Percentiles rank a stretch among this genome's conserved stretches.
Conservation (phyloP, 2,329 filamentous ascomycete species). For the Chrysoporthe deuterocubensis region DNA sequence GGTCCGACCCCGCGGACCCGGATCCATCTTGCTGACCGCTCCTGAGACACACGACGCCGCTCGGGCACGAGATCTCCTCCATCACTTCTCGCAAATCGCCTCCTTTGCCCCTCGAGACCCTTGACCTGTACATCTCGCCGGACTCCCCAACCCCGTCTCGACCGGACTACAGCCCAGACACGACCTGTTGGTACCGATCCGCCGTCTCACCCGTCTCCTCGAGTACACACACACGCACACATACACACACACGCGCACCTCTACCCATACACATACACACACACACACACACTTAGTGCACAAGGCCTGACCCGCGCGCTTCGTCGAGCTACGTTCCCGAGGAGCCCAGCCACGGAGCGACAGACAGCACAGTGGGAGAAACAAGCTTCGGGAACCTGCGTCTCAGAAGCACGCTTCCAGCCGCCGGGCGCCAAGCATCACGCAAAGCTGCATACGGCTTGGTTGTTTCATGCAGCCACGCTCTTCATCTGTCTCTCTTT, state of each 20-base stretch:
- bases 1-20: constrained; percentile 16
- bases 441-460: constrained; percentile 22
- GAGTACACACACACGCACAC: no score
- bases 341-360: not conserved
- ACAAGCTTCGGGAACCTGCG: not conserved
- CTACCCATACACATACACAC: no score
- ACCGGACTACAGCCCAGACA: not conserved
- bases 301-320: not conserved
- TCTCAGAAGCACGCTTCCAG: not conserved
- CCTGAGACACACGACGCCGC: constrained; percentile 17
- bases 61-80: not conserved
- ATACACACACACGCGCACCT: no score
- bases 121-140: not conserved
- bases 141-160: not conserved
- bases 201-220: not conserved
- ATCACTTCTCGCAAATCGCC: not conserved
- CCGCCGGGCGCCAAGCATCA: not conserved
- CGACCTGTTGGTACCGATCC: not conserved
- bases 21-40: constrained; percentile 20
- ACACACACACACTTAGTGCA: not conserved
- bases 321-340: not conserved
- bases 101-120: not conserved
- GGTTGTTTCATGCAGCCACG: constrained; percentile 27
- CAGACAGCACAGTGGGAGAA: not conserved
- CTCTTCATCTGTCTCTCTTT: constrained; percentile 18